Base-by-base conservation (phyloP, 2,329 filamentous ascomycete genomes). In the Diaporthe longicolla region DNA sequence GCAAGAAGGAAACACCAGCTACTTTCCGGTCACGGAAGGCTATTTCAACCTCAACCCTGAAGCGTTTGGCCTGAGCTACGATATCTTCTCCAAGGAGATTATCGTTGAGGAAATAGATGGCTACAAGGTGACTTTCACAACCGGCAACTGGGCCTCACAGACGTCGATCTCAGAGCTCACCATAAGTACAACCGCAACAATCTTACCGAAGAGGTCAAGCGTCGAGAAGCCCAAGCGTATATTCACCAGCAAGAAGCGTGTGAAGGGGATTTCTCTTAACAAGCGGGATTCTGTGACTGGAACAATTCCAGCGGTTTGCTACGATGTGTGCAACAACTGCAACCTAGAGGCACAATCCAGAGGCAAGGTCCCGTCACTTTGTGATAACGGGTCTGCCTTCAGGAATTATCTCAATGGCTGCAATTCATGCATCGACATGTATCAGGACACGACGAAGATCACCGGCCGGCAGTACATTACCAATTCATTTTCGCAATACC, bases 1-100 rank as follows among this genome's bases (percentile, higher is more conserved):
- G 89, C 77, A 80, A 0, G 77, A 80, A 1, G 84, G 86, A 72
- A 73, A 83, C 57, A 89, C 87, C 0, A 76, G 82, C 21, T 90
- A 88, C 78, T 91, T 87, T 76, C 87, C 87, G 2, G 85, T 87
- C 1, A 85, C 84, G 0, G 79, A 85, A 0, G 89, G 87, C 4
- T 93, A 93, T 79, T 94, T 91, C 82, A 88, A 93, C 74, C 85
- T 94, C n/a, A 85, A 91, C 72, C 90, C 92, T 0, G 80, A 84
- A 1, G 85, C 85, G 0, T 94, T 94, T 73, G 92, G 91, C 6
- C 83, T 94, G 21, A 88, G 85, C 66, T 92, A 89, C 74, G 88
- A 88, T 55, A 91, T 93, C 24, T 93, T 93, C 75, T 84, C 86
- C 26, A 82, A 85, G 32, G 78, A 87, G 7, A 77, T 83, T 1